phyloP scores from a whole-genome alignment of 2,329 filamentous ascomycete genomes.

The Pestalotiopsis sp. region DNA sequence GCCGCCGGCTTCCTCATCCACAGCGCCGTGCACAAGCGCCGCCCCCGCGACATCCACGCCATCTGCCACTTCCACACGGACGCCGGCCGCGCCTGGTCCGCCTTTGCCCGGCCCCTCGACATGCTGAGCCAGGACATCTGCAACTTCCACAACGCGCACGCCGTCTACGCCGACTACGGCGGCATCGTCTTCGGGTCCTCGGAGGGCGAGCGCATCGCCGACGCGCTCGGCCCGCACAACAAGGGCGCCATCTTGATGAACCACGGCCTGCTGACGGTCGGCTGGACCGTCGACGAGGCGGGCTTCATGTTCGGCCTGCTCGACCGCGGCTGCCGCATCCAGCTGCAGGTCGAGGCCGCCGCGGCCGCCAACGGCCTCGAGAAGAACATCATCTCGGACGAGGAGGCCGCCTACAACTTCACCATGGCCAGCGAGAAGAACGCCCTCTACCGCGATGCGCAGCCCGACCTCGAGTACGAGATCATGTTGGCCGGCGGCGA shows the following conservation, averaged over 20 bases:
- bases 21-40: constrained; percentile 66
- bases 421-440: constrained; percentile 35
- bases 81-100: constrained; percentile 68
- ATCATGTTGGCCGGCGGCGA: constrained; percentile 33
- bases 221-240: constrained; percentile 58
- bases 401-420: constrained; percentile 45
- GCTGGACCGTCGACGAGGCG: constrained; percentile 73
- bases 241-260: constrained; percentile 70
- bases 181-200: constrained; percentile 60
- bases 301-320: constrained; percentile 70
- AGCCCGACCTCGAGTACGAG: constrained; percentile 36
- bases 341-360: constrained; percentile 70
- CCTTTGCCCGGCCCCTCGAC: constrained; percentile 65
- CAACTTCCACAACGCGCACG: constrained; percentile 66
- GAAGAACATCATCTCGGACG: constrained; percentile 44
- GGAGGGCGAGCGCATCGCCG: constrained; percentile 67
- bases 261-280: constrained; percentile 73
- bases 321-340: constrained; percentile 70
- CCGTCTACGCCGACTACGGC: constrained; percentile 61
- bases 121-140: constrained; percentile 73
- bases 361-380: constrained; percentile 41
- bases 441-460: constrained; percentile 34
- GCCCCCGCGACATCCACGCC: constrained; percentile 62
- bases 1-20: constrained; percentile 73
- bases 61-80: constrained; percentile 71